Conservation (phyloP, 2,329 filamentous ascomycete genomes). For the Talaromyces sp. region DNA sequence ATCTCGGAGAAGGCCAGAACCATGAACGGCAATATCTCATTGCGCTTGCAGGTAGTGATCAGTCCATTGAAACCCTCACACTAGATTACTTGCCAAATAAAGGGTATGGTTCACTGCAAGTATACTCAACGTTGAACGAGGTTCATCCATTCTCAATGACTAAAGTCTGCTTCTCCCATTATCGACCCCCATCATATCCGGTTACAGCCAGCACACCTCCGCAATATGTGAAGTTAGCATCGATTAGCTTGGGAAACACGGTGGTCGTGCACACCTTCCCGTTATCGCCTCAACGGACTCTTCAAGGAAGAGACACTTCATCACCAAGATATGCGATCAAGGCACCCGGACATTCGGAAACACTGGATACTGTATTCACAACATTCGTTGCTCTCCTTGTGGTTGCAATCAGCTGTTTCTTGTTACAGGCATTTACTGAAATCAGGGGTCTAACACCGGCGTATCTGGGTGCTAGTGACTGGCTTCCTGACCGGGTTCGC, state of each 20-base stretch:
- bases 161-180: conserved; percentile 48
- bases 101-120: conserved; percentile 43
- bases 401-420: conserved; percentile 56
- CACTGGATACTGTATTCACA: conserved; percentile 50
- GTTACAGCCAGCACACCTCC: conserved; percentile 45
- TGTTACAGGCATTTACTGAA: conserved; percentile 59
- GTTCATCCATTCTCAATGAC: conserved; percentile 58
- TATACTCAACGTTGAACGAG: conserved; percentile 49
- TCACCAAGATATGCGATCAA: conserved; percentile 66
- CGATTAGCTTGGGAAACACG: conserved; percentile 73
- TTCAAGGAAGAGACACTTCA: conserved; percentile 35
- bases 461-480: conserved; percentile 50
- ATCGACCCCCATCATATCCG: conserved; percentile 47
- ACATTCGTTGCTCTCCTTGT: conserved; percentile 57
- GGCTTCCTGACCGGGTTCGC: conserved; percentile 51
- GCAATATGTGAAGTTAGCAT: conserved; percentile 70
- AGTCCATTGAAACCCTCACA: conserved; percentile 71
- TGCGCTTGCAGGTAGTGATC: conserved; percentile 74
- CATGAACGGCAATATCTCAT: conserved; percentile 71
- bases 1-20: conserved; percentile 53
- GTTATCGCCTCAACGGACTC: conserved; percentile 42
- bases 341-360: conserved; percentile 51
- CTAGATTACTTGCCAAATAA: conserved; percentile 57
- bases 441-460: conserved; percentile 55
- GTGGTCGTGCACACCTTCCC: conserved; percentile 75